Base-by-base conservation (phyloP, 768 basidiomycete species). In the Amanita phalloides region DNA sequence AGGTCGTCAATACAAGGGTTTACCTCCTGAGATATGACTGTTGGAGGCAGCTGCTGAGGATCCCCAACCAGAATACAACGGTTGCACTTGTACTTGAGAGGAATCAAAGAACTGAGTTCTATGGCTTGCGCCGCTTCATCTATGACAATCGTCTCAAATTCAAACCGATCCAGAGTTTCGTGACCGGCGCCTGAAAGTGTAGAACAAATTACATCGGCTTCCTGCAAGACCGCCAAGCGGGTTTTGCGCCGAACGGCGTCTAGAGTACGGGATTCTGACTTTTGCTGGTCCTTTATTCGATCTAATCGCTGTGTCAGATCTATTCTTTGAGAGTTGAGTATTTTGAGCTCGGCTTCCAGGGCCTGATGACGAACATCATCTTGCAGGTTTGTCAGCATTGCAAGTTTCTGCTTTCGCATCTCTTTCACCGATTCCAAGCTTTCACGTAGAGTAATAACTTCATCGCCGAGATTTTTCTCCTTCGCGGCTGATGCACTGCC, bases 71-170 rank as follows among this genome's bases (percentile, higher is more conserved):
- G 83, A 53, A 98, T 81, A 61, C 91, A 96, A 28, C 82, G 79
- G 48, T 73, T 75, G 56, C 83, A 87, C 26, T 76, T 77, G 66
- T 91, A 97, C 65, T 89, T 96, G 55, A 99, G 72, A 36, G 96
- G 96, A 53, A 99, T 98, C 55, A 99, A 68, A 6, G 95, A 90
- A 56, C 90, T 92, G 38, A 97, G 74, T 66, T 99, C 96, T 44
- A 97, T 86, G 13, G 94, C 86, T 66, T 99, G 96, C 1, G 95
- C 95, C 1, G 96, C 96, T 66, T 99, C 96, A 61, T 99, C 96
- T 54, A 99, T 95, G 64, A 99, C 83, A 58, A 99, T 78, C 68
- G 95, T 89, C 58, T 96, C 94, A 62, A 97, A 97, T 48, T 94
- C 86, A 56, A 90, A 78, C 33, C 77, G 73, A 52, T 87, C 81